Evolutionary conservation across 768 basidiomycete species (phyloP).

Genomic region (Pholiota molesta): DNA sequence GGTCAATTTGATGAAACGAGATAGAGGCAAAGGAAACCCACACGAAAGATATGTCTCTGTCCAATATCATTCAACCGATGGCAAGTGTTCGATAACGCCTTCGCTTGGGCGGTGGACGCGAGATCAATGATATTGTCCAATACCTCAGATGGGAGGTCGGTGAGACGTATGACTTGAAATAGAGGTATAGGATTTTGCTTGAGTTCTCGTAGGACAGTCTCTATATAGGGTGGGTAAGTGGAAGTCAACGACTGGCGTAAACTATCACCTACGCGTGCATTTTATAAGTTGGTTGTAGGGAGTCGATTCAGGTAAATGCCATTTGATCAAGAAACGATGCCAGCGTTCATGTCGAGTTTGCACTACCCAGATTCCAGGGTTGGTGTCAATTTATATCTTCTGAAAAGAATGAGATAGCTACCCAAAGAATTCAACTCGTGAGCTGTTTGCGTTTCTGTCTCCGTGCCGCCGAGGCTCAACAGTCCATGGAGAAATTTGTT

Average conservation of each 20-base stretch:
- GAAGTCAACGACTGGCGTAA: background rate
- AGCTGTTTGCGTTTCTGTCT: constrained; percentile 10
- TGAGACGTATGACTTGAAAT: constrained; percentile 21
- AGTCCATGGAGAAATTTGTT: constrained; percentile 23
- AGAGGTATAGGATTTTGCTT: constrained; percentile 21
- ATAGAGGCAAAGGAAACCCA: constrained; percentile 3
- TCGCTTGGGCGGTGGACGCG: constrained; percentile 15
- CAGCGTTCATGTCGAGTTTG: constrained; percentile 16
- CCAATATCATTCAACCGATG: constrained; percentile 22
- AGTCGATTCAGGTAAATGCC: constrained; percentile 23
- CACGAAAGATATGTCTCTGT: constrained; percentile 24
- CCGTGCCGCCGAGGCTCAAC: constrained; percentile 14
- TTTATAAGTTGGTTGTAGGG: constrained; percentile 20
- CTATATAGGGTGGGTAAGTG: constrained; percentile 5
- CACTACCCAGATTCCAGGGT: background rate
- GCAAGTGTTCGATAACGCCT: constrained; percentile 22
- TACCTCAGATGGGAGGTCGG: constrained; percentile 23
- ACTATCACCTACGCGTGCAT: constrained; percentile 21
- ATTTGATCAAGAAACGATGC: constrained; percentile 25
- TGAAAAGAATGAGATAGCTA: background rate
- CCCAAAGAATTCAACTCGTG: constrained; percentile 10
- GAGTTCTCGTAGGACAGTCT: constrained; percentile 22
- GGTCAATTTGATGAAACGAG: background rate
- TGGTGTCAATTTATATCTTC: background rate
- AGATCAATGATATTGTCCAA: constrained; percentile 23